Base-by-base conservation (phyloP, 176 grass and related monocot species). In the Areca catechu region DNA sequence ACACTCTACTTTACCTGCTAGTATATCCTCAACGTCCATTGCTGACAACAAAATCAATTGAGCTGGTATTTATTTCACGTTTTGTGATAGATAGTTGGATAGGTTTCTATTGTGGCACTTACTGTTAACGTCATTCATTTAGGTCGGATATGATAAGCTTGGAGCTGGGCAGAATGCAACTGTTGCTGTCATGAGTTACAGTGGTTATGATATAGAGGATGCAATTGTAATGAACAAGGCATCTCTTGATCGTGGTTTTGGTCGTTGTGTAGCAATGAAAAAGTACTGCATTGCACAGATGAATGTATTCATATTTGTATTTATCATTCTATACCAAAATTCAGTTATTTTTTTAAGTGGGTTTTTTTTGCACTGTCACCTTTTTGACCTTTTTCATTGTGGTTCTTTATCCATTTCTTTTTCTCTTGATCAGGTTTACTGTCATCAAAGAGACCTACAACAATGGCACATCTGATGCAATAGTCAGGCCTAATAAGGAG, bases 181-280 rank as follows among this genome's bases (percentile, higher is more conserved):
- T 67, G 92, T 97, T 49, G 92, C 92, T 50, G 86, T 97, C 47
- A 97, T 97, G 86, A 77, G 92, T 77, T 97, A 85, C 51, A 97
- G 83, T 80, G 92, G 92, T 49, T 97, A 97, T 20, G 92, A 97
- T 74, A 97, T 97, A 74, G 92, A 97, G 80, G 92, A 97, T 85
- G 92, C 92, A 51, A 97, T 97, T 80, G 92, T 97, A 23, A 91
- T 97, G 92, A 97, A 97, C 63, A 97, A 97, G 69, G 87, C 92
- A 57, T 97, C 92, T 51, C 86, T 97, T 69, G 92, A 97, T 77
- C 86, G 92, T 71, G 92, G 86, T 15, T 97, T 97, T 68, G 92
- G 92, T 56, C 86, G 86, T 77, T 97, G 92, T 22, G 84, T 97
- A 65, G 77, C 79, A 77, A 85, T 97, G 86, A 97, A 97, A 83